These are phyloP conservation scores for Penicillium capsulatum DNA, from an alignment of 2,329 filamentous ascomycete species.

Conservation along the genomic window DNA sequence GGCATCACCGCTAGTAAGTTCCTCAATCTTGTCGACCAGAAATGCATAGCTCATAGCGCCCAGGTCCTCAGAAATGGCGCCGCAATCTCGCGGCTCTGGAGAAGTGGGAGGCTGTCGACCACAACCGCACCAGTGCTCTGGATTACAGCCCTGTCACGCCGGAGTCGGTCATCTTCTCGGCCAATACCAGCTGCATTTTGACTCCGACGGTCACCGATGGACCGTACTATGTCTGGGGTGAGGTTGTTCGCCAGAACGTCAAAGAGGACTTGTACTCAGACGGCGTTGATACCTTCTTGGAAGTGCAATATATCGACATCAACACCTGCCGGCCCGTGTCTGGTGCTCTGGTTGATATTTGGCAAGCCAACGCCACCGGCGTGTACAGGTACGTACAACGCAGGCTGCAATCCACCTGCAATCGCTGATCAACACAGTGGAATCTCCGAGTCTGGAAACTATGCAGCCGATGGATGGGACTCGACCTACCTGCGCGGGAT, in stretches of 20 bases:
- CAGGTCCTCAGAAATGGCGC: slow-evolving; percentile 30
- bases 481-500: slow-evolving; percentile 50
- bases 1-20: slow-evolving; percentile 25
- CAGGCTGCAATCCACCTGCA: background rate
- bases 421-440: slow-evolving; percentile 16
- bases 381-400: slow-evolving; percentile 38
- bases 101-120: slow-evolving; percentile 37
- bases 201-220: slow-evolving; percentile 44
- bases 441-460: slow-evolving; percentile 27
- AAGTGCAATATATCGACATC: slow-evolving; percentile 47
- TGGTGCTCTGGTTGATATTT: slow-evolving; percentile 43
- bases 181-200: slow-evolving; percentile 44
- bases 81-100: slow-evolving; percentile 36
- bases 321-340: slow-evolving; percentile 43
- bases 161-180: slow-evolving; percentile 35
- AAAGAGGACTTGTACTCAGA: slow-evolving; percentile 35
- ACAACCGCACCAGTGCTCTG: slow-evolving; percentile 37
- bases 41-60: background rate
- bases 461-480: slow-evolving; percentile 30
- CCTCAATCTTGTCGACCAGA: background rate
- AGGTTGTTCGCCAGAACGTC: slow-evolving; percentile 42
- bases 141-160: slow-evolving; percentile 26
- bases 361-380: slow-evolving; percentile 48
- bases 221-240: slow-evolving; percentile 46
- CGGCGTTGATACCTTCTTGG: slow-evolving; percentile 44